These are phyloP conservation scores for Colletotrichum lini DNA, from an alignment of 2,329 filamentous ascomycete genomes.

Conservation along the genomic window DNA sequence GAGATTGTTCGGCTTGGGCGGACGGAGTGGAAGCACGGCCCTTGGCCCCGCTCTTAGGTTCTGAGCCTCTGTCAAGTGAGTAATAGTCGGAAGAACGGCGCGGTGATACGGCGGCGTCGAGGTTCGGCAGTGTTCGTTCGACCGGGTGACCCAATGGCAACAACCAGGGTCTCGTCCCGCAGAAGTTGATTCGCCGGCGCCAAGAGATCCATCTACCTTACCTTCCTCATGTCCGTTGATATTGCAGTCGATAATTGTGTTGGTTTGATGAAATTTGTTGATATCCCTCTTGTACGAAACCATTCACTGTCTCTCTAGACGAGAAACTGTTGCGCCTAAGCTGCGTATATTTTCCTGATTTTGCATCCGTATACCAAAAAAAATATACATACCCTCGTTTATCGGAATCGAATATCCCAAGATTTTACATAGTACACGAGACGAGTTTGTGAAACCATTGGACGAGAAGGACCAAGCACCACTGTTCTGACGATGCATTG, in stretches of 20 bases:
- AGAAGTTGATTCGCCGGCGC: neutral
- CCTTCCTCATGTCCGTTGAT: neutral
- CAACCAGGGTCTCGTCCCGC: constrained; percentile 2
- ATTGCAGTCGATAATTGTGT: constrained; percentile 5
- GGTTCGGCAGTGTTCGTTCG: neutral
- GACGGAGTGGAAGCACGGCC: constrained; percentile 65
- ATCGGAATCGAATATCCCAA: neutral
- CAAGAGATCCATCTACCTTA: neutral
- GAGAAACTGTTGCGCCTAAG: neutral
- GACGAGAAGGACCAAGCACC: constrained; percentile 7
- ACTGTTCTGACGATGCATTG: constrained; percentile 4
- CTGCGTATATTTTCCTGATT: neutral
- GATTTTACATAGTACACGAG: neutral
- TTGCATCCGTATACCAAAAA: constrained; percentile 18
- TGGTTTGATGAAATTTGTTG: constrained; percentile 27
- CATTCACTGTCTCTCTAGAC: constrained; percentile 26
- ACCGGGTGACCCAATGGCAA: neutral
- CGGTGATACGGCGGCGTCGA: neutral
- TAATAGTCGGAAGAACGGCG: constrained; percentile 5
- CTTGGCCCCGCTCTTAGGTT: constrained; percentile 38
- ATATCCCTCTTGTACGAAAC: constrained; percentile 38
- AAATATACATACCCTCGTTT: constrained; percentile 5
- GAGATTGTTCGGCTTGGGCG: constrained; percentile 80
- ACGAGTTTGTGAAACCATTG: neutral
- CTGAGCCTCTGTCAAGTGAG: neutral